phyloP scores from a whole-genome alignment of 139 green algal genomes.

The Coelastrella sp. region DNA sequence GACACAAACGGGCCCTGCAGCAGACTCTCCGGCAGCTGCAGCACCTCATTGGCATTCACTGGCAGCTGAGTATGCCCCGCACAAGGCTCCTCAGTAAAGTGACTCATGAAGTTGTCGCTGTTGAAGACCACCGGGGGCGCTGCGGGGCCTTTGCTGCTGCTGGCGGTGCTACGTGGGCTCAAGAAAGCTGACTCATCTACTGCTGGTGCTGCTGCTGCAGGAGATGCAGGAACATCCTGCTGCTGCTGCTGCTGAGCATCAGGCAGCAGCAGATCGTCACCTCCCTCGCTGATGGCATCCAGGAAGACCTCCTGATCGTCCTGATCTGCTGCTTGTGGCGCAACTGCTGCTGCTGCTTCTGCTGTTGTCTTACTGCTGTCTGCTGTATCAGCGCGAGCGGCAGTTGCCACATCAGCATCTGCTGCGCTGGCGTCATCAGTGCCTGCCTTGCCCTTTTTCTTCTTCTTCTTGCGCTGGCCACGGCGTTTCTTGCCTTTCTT shows the following conservation, averaged over 20 bases:
- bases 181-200: neutral
- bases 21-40: slow-evolving; percentile 37
- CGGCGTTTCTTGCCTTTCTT: slow-evolving; percentile 54
- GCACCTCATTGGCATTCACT: neutral
- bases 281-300: neutral
- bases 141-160: neutral
- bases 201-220: neutral
- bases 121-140: neutral
- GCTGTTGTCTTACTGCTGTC: neutral
- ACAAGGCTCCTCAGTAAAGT: slow-evolving; percentile 4
- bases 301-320: slow-evolving; percentile 12
- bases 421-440: neutral
- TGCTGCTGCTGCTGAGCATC: neutral
- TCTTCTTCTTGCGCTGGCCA: slow-evolving; percentile 61
- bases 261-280: neutral
- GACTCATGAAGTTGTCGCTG: neutral
- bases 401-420: slow-evolving; percentile 12
- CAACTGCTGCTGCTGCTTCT: neutral
- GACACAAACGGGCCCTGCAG: slow-evolving; percentile 43
- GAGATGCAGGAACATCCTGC: neutral
- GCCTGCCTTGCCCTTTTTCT: slow-evolving; percentile 50
- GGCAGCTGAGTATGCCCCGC: slow-evolving; percentile 14
- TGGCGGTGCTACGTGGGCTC: neutral
- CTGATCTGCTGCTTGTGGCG: neutral
- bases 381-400: neutral